Conservation (phyloP, 768 basidiomycete genomes). For the Trametes sanguinea region DNA sequence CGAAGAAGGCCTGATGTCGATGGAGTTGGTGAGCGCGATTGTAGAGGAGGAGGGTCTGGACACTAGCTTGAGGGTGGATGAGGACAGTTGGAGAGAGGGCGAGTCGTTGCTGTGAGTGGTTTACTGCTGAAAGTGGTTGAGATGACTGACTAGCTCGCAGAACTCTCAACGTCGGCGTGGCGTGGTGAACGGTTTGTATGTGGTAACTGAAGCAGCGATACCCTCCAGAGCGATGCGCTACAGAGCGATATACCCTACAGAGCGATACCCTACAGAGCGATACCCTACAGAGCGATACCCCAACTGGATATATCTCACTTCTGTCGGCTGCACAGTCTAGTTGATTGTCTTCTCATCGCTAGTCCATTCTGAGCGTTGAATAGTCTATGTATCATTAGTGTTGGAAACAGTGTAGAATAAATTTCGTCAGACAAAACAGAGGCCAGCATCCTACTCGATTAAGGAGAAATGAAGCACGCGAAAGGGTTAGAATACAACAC, state of each 20-base stretch:
- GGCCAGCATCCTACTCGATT: too few relatives aligned
- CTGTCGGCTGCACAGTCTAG: background rate
- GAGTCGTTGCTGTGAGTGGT: slow-evolving; percentile 18
- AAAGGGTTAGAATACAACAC: background rate
- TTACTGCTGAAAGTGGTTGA: slow-evolving; percentile 1
- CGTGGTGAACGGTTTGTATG: slow-evolving; percentile 7
- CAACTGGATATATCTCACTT: too few relatives aligned
- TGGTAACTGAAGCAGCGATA: background rate
- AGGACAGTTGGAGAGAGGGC: slow-evolving; percentile 23
- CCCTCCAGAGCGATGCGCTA: background rate
- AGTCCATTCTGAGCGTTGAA: too few relatives aligned
- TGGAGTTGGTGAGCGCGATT: slow-evolving; percentile 1
- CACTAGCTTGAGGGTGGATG: slow-evolving; percentile 3
- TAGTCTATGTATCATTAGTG: too few relatives aligned
- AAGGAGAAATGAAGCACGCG: background rate
- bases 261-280: background rate
- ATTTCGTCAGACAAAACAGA: too few relatives aligned
- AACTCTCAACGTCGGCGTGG: slow-evolving; percentile 15
- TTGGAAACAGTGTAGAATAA: too few relatives aligned
- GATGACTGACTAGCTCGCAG: slow-evolving; percentile 3
- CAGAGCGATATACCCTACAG: background rate
- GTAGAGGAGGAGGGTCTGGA: background rate
- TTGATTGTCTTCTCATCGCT: too few relatives aligned
- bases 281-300: background rate
- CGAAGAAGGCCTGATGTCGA: background rate